A percentile compares a stretch with the other conserved stretches of the same genome.
phyloP scores from a whole-genome alignment of 2,329 filamentous ascomycete genomes.

The Sordariomycetes sp. region DNA sequence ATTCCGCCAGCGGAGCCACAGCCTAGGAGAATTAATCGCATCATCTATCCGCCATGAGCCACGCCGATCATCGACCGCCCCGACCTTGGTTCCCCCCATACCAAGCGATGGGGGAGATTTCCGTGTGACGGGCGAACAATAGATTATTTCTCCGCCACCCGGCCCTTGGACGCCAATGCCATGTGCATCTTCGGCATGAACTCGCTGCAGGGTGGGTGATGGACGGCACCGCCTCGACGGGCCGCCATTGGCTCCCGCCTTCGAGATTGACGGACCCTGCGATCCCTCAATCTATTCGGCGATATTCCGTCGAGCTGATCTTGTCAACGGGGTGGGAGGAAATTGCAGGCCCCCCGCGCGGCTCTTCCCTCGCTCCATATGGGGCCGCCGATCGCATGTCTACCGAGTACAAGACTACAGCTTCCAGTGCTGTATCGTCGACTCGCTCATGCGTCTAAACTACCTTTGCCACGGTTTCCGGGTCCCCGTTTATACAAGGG shows the following conservation, averaged over 20 bases:
- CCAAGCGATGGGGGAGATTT: slow-evolving; percentile 1
- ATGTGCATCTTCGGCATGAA: neutral
- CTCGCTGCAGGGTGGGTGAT: neutral
- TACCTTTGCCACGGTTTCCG: neutral
- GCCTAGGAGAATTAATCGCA: neutral
- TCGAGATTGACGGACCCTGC: neutral
- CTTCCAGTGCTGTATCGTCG: too few species aligned
- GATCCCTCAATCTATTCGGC: neutral
- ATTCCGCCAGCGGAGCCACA: neutral
- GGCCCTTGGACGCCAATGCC: neutral
- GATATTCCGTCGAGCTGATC: neutral
- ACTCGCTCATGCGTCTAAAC: neutral
- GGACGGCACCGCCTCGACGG: neutral
- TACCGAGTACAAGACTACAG: too few species aligned
- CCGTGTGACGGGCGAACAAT: neutral
- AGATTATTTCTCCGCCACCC: neutral
- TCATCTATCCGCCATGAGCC: neutral
- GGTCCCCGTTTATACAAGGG: neutral
- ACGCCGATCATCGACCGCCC: slow-evolving; percentile 1
- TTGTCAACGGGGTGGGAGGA: neutral
- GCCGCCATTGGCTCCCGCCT: neutral
- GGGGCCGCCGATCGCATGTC: neutral
- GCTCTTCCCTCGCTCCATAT: neutral
- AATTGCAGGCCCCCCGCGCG: neutral
- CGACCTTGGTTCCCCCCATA: slow-evolving; percentile 1